Evolutionary conservation across 78 protist species (phyloP), one percentile per base, ranked within the genome.

Genomic region (Pigoraptor vietnamica): DNA sequence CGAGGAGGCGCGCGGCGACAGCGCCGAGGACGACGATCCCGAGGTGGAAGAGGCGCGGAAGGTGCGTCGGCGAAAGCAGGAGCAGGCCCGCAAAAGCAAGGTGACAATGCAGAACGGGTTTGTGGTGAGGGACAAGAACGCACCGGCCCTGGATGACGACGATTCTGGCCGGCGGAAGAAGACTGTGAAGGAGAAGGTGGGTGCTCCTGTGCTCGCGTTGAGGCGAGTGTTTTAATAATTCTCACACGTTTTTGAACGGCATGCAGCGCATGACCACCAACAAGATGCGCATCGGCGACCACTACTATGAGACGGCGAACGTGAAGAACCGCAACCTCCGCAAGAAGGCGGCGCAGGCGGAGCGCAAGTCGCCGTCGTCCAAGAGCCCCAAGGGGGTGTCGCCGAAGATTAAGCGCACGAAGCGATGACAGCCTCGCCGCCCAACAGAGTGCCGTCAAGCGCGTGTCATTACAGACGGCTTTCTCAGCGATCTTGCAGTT

Each of bases 261-360:
- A 81, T 81, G 86, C 37, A 9, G 81, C 92, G 92, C 81, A 84
- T 40, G 92, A 91, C 92, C 6, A 91, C 92, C 56, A 91, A 39
- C 89, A 91, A 91, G 82, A 29, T 1, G 48, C 0, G 14, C 36
- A 2, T 34, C 1, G 89, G 87, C 0, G 6, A 6, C 24, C 1
- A 91, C 89, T 91, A 86, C 90, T 91, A 91, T 86, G 39, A 36
- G 23, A 24, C 0, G 0, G 90, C 84, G 0, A 91, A 91, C 79
- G 90, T 91, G 33, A 91, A 91, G 93, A 86, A 91, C 35, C 23
- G 34, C 39, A 83, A 86, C 40, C 1, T 1, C 1, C 9, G 1
- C 39, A 29, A 34, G 23, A 83, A 83, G 87, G 2, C 39, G 38
- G 6, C 1, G 39, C 6, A 35, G 6, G 1, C 39, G 23, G 39